Evolutionary conservation across 2,329 filamentous ascomycete species (phyloP).

Genomic region (Fusarium verrucosum): DNA sequence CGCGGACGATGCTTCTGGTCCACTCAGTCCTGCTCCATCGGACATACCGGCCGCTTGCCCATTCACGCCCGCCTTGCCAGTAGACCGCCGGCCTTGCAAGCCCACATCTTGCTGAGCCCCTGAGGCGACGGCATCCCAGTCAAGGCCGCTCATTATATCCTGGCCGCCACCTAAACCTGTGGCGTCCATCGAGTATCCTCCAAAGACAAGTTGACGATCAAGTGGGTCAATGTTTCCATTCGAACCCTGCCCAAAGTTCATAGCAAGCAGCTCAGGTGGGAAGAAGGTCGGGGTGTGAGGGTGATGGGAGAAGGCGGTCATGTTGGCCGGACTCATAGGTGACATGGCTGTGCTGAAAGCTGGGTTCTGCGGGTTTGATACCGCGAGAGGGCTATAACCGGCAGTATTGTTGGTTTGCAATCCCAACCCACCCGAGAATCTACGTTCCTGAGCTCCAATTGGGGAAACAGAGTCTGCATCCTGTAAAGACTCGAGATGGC

Average conservation of each 20-base stretch:
- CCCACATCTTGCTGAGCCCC: slow-evolving; percentile 43
- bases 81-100: slow-evolving; percentile 42
- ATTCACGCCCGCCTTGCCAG: slow-evolving; percentile 45
- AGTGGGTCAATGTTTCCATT: slow-evolving; percentile 71
- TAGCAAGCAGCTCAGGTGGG: slow-evolving; percentile 62
- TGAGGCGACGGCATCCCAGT: slow-evolving; percentile 56
- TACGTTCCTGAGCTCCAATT: slow-evolving; percentile 44
- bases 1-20: slow-evolving; percentile 67
- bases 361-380: slow-evolving; percentile 54
- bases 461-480: slow-evolving; percentile 27
- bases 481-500: slow-evolving; percentile 37
- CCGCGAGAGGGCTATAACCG: slow-evolving; percentile 54
- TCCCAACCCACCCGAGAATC: slow-evolving; percentile 55
- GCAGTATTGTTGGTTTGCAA: slow-evolving; percentile 54
- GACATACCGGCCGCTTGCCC: slow-evolving; percentile 39
- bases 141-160: slow-evolving; percentile 54
- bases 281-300: slow-evolving; percentile 55
- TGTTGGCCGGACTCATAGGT: slow-evolving; percentile 62
- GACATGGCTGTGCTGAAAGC: slow-evolving; percentile 61
- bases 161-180: slow-evolving; percentile 50
- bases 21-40: slow-evolving; percentile 40
- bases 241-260: slow-evolving; percentile 60
- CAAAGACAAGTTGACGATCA: slow-evolving; percentile 79
- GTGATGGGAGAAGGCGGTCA: slow-evolving; percentile 52
- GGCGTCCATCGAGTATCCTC: slow-evolving; percentile 70